Conservation (phyloP, 306 rosid genomes). For the Pterocarpus santalinus region DNA sequence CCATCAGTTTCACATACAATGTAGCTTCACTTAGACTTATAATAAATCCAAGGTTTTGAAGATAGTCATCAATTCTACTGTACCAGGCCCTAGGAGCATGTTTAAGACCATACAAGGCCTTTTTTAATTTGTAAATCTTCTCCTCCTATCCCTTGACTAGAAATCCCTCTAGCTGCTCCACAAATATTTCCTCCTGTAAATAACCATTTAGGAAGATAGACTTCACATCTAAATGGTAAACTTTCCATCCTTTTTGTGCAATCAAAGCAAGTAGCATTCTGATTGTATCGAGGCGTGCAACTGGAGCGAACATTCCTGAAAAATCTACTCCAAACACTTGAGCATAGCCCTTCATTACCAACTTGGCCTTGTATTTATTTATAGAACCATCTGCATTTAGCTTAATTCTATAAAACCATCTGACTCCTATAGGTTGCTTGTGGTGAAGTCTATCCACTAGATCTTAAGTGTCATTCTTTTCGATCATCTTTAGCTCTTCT, state of each 20-base stretch:
- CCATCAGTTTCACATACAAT: background rate
- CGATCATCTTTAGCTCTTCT: background rate
- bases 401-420: background rate
- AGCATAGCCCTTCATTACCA: background rate
- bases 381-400: background rate
- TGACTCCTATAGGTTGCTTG: constrained; percentile 2
- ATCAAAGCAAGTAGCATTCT: background rate
- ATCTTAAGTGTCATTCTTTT: background rate
- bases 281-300: background rate
- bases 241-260: background rate
- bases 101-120: background rate
- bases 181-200: background rate
- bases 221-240: background rate
- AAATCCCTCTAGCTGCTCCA: background rate
- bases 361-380: background rate
- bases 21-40: background rate
- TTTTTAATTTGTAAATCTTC: background rate
- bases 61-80: background rate
- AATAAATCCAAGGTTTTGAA: background rate
- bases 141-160: background rate
- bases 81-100: background rate
- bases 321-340: background rate
- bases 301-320: background rate
- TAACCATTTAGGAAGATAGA: background rate
- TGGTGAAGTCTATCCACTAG: background rate